Percentiles rank a stretch among this genome's conserved stretches.
Evolutionary conservation across 768 basidiomycete species (phyloP).

Genomic region (Boletus rubropictus): DNA sequence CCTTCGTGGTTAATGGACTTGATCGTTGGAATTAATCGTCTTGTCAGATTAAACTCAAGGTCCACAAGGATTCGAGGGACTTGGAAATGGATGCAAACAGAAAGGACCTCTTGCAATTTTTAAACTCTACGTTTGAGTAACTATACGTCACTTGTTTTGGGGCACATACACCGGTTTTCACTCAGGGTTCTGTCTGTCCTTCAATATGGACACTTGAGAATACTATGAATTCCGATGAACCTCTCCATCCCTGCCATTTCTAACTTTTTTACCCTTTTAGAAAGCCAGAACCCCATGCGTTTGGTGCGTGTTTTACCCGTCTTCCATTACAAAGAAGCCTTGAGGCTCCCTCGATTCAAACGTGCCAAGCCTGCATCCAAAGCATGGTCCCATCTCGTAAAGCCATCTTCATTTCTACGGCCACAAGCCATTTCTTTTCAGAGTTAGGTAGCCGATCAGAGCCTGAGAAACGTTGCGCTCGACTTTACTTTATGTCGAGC

Average conservation of each 20-base stretch:
- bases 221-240: background rate
- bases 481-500: background rate
- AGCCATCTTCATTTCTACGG: background rate
- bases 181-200: background rate
- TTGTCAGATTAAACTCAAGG: slow-evolving; percentile 54
- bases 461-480: background rate
- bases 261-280: background rate
- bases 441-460: background rate
- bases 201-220: background rate
- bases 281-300: background rate
- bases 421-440: background rate
- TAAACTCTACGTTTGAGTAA: slow-evolving; percentile 46
- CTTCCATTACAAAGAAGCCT: background rate
- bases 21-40: background rate
- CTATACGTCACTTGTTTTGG: background rate
- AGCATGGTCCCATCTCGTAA: background rate
- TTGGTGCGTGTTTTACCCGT: background rate
- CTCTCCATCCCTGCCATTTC: background rate
- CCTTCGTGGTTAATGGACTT: too few relatives aligned
- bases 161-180: background rate
- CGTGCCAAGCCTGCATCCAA: background rate
- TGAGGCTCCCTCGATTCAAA: background rate
- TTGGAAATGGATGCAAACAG: slow-evolving; percentile 53
- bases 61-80: slow-evolving; percentile 54
- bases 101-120: slow-evolving; percentile 45